Base-by-base conservation (phyloP, 768 basidiomycete species). In the Obba rivulosa region DNA sequence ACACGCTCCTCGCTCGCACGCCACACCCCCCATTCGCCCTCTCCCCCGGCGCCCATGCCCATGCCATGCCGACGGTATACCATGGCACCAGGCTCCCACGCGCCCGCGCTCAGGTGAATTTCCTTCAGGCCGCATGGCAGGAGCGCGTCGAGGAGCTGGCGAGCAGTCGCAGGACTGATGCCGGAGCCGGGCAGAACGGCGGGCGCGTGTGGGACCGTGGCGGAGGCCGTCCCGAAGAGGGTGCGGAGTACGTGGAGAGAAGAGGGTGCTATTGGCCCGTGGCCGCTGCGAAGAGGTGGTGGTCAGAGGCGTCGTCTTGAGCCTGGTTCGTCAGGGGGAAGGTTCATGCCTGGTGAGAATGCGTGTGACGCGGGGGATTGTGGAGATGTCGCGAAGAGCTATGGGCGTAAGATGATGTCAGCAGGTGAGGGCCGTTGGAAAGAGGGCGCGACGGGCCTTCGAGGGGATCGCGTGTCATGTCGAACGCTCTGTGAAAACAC, bases 401-500 rank as follows among this genome's bases (percentile, higher is more conserved):
- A 52, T 8, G 7, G 22, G 10, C 28, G 22, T 16, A 23, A 37
- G 21, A 39, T 17, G 20, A 20, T 20, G 8, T 34, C 14, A n/a
- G 21, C 16, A 39, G 24, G 8, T 21, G 11, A 11, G 31, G 17
- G 38, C n/a, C 5, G 39, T 16, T n/a, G 31, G n/a, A 36, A 4
- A 38, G 22, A 39, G 24, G 35, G 21, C 36, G 13, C 18, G 5
- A 56, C 60, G 34, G 54, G 81, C 86, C 84, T 65, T 75, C 68
- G 36, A 71, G 64, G 3, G 75, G 58, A 55, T 83, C 72, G 42
- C 63, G 62, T 13, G 79, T 76, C 84, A 91, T 80, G 56, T 90
- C 88, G 53, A 89, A 82, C 24, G 87, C 87, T 46, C 87, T 71
- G 59, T 89, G 87, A 62, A 89, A 88, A 55, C 84, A 87, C 37